Percentiles rank a stretch among this genome's conserved stretches.
Evolutionary conservation across 305 asterid genomes (phyloP).

Genomic region (Andrographis paniculata): DNA sequence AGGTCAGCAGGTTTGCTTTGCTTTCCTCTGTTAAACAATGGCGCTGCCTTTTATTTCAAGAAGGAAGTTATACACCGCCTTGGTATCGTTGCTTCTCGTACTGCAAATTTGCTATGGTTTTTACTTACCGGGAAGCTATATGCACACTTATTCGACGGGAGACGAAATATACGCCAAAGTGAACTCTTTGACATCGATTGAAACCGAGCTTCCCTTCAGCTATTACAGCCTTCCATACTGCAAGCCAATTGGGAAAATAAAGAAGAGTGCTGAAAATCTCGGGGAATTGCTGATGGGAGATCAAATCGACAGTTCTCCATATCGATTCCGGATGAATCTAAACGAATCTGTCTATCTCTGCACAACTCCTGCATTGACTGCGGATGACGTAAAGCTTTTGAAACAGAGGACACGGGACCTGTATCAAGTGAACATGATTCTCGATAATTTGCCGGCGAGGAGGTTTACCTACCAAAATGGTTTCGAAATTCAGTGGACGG

Average conservation of each 20-base stretch:
- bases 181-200: slow-evolving; percentile 53
- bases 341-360: slow-evolving; percentile 51
- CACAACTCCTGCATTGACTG: slow-evolving; percentile 37
- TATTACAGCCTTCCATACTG: slow-evolving; percentile 58
- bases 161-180: slow-evolving; percentile 31
- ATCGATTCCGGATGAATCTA: slow-evolving; percentile 41
- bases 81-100: slow-evolving; percentile 17
- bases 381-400: slow-evolving; percentile 40
- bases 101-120: slow-evolving; percentile 25
- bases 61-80: slow-evolving; percentile 16
- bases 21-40: slow-evolving; percentile 17
- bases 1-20: slow-evolving; percentile 14
- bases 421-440: slow-evolving; percentile 60
- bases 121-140: slow-evolving; percentile 28
- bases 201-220: slow-evolving; percentile 50
- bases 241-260: slow-evolving; percentile 38
- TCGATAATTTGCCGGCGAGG: slow-evolving; percentile 52
- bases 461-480: slow-evolving; percentile 42
- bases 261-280: slow-evolving; percentile 57
- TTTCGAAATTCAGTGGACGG: slow-evolving; percentile 47
- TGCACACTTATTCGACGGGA: slow-evolving; percentile 27
- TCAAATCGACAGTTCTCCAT: slow-evolving; percentile 54
- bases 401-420: slow-evolving; percentile 46
- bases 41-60: slow-evolving; percentile 12
- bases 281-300: slow-evolving; percentile 64